Evolutionary conservation across 371 early-diverging fungal species (phyloP).

Genomic region (Mortierella sp.): DNA sequence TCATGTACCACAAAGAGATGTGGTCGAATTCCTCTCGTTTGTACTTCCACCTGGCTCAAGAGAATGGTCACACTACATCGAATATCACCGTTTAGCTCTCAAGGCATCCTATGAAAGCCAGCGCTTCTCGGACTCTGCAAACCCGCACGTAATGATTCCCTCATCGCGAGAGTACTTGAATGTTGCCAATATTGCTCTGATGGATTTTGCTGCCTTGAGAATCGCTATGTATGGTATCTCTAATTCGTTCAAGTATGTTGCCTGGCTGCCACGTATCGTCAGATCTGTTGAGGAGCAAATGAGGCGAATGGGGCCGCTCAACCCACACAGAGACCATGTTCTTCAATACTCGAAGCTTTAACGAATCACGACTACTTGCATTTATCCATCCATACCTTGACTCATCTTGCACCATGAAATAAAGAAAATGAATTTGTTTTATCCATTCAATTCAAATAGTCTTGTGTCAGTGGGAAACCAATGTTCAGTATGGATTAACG

Average conservation of each 20-base stretch:
- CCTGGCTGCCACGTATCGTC: constrained; percentile 49
- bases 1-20: constrained; percentile 54
- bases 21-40: constrained; percentile 54
- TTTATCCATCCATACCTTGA: not conserved
- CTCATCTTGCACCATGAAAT: not conserved
- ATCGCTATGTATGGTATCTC: constrained; percentile 54
- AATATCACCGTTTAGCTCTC: constrained; percentile 54
- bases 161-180: constrained; percentile 42
- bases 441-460: too few relatives aligned
- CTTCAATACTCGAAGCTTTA: constrained; percentile 34
- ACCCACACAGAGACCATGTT: constrained; percentile 12
- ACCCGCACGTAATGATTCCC: constrained; percentile 13
- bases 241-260: constrained; percentile 47
- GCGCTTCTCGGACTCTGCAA: not conserved
- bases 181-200: constrained; percentile 48
- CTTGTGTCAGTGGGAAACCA: too few relatives aligned
- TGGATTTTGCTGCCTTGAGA: constrained; percentile 52
- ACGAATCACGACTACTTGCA: not conserved
- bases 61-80: constrained; percentile 54
- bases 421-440: too few relatives aligned
- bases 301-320: constrained; percentile 28
- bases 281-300: constrained; percentile 34
- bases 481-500: too few relatives aligned
- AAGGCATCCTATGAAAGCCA: constrained; percentile 20
- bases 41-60: constrained; percentile 53